Evolutionary conservation across 371 early-diverging fungal species (phyloP).

Genomic region (Syncephalastrum monosporum): DNA sequence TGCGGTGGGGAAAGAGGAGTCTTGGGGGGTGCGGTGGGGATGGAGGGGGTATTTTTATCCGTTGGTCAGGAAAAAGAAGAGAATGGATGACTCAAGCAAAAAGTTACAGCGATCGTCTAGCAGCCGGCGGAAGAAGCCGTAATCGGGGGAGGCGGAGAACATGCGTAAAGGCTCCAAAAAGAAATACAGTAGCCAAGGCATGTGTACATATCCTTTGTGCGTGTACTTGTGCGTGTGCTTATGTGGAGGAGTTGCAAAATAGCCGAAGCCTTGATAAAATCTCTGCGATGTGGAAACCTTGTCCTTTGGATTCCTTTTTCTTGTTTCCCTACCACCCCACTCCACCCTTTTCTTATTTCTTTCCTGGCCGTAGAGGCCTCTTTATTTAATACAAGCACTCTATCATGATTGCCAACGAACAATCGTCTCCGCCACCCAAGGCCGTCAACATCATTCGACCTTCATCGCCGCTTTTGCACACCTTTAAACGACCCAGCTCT

Average conservation of each 20-base stretch:
- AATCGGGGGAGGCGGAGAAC: too few species aligned
- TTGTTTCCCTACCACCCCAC: conserved; percentile 2
- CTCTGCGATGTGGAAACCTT: neutral
- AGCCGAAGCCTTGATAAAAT: conserved; percentile 2
- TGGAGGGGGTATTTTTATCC: too few species aligned
- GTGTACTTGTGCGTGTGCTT: too few species aligned
- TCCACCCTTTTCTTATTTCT: conserved; percentile 1
- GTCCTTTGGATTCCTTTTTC: conserved; percentile 1
- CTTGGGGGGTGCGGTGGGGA: too few species aligned
- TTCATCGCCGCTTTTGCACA: conserved; percentile 19
- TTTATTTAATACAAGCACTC: neutral
- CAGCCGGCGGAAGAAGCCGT: too few species aligned
- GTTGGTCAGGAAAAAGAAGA: too few species aligned
- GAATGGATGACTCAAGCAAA: too few species aligned
- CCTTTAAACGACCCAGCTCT: conserved; percentile 13
- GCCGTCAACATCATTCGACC: conserved; percentile 25
- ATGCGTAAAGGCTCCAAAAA: too few species aligned
- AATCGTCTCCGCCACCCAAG: conserved; percentile 14
- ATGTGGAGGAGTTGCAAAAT: neutral
- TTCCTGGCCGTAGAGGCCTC: neutral
- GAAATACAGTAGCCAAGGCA: too few species aligned
- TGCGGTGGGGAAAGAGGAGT: too few species aligned
- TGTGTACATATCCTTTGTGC: too few species aligned
- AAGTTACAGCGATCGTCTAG: too few species aligned
- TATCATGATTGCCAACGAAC: conserved; percentile 6